Conservation (phyloP, 352 stramenopile genomes). For the Pythium sukuiense region DNA sequence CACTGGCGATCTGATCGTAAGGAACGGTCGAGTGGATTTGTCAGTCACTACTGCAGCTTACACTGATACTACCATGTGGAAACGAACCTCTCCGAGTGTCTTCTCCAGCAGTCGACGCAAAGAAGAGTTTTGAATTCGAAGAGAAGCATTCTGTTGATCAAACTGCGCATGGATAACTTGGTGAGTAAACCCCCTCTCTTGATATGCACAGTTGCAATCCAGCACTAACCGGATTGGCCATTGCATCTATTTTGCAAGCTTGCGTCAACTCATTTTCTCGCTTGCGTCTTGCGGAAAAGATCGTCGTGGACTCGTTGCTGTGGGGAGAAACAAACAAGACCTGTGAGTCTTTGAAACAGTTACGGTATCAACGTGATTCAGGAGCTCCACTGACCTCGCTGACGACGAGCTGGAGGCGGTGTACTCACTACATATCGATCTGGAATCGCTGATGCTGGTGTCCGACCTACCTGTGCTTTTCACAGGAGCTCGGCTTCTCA, state of each 20-base stretch:
- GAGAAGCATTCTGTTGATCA: not conserved
- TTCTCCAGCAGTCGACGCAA: constrained; percentile 5
- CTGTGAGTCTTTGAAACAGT: too few species aligned
- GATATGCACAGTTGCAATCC: not conserved
- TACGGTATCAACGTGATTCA: too few species aligned
- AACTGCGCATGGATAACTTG: not conserved
- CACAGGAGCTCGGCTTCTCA: not conserved
- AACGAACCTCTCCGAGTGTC: constrained; percentile 2
- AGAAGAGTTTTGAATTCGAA: not conserved
- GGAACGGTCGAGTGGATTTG: too few species aligned
- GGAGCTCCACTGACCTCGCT: not conserved
- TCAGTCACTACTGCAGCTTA: not conserved
- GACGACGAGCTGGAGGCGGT: not conserved
- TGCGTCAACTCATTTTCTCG: not conserved
- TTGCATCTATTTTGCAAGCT: not conserved
- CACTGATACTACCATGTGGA: not conserved
- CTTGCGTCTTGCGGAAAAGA: not conserved
- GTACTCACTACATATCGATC: not conserved
- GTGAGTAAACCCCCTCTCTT: not conserved
- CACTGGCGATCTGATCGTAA: not conserved
- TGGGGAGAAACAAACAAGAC: not conserved
- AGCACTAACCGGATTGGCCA: not conserved
- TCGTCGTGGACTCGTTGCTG: not conserved
- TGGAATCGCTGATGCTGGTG: not conserved
- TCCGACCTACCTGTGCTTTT: not conserved